Base-by-base conservation (phyloP, 1,284 basidiomycete genomes). In the Pterulicium gracile region DNA sequence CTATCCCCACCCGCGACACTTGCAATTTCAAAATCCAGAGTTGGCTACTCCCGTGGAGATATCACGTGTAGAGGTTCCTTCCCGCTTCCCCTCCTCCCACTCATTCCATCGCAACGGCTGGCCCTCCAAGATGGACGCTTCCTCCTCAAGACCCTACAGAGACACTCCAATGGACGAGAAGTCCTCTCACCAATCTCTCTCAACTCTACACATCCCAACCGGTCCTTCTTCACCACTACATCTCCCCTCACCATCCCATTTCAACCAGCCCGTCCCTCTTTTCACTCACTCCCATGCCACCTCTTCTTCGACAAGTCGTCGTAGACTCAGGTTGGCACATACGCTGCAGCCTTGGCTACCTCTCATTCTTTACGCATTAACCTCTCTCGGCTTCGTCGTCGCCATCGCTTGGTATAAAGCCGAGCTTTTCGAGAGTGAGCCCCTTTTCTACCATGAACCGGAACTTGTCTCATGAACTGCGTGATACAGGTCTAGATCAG, bases 351-450 rank as follows among this genome's bases (percentile, higher is more conserved):
- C 83, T 47, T 88, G 84, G 83, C 62, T 79, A 24, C 86, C 86
- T 34, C 64, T 88, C 53, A 69, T 86, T 50, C 57, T 79, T 44
- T 88, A 88, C 61, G 74, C 67, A 27, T 62, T 78, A 14, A 84
- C 83, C 44, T 85, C 67, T 53, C 67, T 87, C 42, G 76, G 70
- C 15, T 85, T 88, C 54, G 58, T 87, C 35, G 63, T 80, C 46
- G 83, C 81, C 22, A 76, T 88, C 55, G 77, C 77, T 24, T 76
- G 86, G 55, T 88, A 81, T 72, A 81, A 77, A 63, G 69, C 70
- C 21, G 72, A 87, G 56, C 70, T 88, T 42, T 88, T 88, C 60
- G 64, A 71, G 56, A 72, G 85, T 85, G 55, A 57, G 80, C 64
- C 45, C 48, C 19, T 24, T 35, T 32, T 34, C 39, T 44, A 20